phyloP scores from a whole-genome alignment of 192 early-diverging fungal genomes.

The Dispira parvispora region DNA sequence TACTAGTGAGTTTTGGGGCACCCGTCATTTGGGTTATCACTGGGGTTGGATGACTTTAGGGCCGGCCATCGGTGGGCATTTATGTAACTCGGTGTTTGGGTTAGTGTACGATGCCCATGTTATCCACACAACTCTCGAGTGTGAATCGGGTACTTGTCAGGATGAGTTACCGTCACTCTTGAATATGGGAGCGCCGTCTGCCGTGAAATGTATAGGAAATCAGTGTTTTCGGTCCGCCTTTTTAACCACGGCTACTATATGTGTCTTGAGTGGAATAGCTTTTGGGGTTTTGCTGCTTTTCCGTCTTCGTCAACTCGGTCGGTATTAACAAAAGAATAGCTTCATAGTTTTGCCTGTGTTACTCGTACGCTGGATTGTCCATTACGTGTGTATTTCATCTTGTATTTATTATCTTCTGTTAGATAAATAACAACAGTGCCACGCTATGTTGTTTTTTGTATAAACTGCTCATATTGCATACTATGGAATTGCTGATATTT shows the following conservation, averaged over 20 bases:
- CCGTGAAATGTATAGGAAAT: conserved; percentile 11
- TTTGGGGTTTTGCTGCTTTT: background rate
- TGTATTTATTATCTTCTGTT: too few relatives aligned
- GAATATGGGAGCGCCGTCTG: conserved; percentile 14
- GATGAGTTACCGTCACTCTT: background rate
- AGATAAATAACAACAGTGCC: too few relatives aligned
- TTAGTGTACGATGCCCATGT: conserved; percentile 31
- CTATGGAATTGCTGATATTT: too few relatives aligned
- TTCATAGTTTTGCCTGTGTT: too few relatives aligned
- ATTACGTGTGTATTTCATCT: too few relatives aligned
- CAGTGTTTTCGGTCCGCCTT: conserved; percentile 19
- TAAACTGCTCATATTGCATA: too few relatives aligned
- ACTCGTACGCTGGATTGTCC: too few relatives aligned
- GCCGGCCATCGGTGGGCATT: conserved; percentile 40
- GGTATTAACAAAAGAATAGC: background rate
- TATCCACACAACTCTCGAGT: background rate
- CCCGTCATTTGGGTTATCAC: conserved; percentile 27
- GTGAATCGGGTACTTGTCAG: background rate
- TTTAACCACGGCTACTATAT: conserved; percentile 19
- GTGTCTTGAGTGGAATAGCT: conserved; percentile 11
- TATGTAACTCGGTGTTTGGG: conserved; percentile 45
- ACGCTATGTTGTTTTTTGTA: too few relatives aligned
- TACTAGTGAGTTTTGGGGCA: conserved; percentile 29
- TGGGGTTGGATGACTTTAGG: conserved; percentile 42
- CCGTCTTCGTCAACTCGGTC: background rate